Evolutionary conservation across 176 grass and related monocot species (phyloP), one percentile per base, ranked within the genome.

Genomic region (Chloris gayana): DNA sequence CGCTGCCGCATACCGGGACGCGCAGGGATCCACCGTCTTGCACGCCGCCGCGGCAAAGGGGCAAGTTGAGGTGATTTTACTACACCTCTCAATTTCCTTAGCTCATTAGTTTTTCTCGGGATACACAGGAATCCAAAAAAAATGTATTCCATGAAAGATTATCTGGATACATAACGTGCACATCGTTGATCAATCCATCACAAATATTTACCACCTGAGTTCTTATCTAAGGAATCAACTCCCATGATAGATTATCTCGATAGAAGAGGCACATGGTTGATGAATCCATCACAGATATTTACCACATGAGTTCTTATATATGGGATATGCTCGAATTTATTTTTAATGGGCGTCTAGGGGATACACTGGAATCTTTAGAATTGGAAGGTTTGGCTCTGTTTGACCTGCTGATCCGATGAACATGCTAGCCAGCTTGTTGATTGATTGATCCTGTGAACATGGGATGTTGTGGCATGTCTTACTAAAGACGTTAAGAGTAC

Each of bases 1-100:
- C 73, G 92, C 79, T 26, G 76, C 75, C 4, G 88, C 61, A 17
- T 98, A 75, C 79, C 73, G 84, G 74, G 95, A 98, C 79, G 85
- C 70, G 42, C 90, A 87, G 79, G 92, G 92, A 39, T 90, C 73
- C 18, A 98, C 95, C 2, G 76, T 98, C 82, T 70, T 98, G 80
- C 95, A 98, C 34, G 83, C 95, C 4, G 92, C 95, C 0, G 73
- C 92, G 0, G 91, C 87, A 25, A 80, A 80, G 77, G 95, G 90
- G 0, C 95, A 98, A 78, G 38, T 85, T 61, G 87, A 98, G 92
- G 95, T 98, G 47, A 77, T 44, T 24, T 5, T 37, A 29, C 21
- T 15, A 8, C 73, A 34, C 18, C 46, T 69, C 31, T 69, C 24
- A 26, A 42, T 14, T 7, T 63, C 67, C 1, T 74, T 77, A 27